A percentile compares a stretch with the other conserved stretches of the same genome.
Conservation (phyloP, 78 protist species). For the Polysphondylium violaceum region DNA sequence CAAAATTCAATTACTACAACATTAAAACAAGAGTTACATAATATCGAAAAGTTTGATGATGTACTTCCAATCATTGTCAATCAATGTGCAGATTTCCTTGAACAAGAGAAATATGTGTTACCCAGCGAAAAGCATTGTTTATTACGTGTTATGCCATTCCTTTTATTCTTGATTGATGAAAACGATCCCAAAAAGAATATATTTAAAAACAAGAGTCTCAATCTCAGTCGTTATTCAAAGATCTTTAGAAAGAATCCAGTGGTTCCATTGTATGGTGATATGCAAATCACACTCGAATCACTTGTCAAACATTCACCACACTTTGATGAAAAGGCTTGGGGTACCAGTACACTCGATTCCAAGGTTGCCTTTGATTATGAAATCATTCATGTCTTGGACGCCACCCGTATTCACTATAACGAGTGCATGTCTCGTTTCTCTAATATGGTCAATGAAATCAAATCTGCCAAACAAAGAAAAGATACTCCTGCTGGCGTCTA, state of each 20-base stretch:
- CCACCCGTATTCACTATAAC: constrained; percentile 32
- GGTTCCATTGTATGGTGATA: constrained; percentile 92
- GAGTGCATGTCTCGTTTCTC: constrained; percentile 67
- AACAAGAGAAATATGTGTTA: constrained; percentile 52
- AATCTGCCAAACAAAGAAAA: constrained; percentile 6
- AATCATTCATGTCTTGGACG: constrained; percentile 27
- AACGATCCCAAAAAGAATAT: constrained; percentile 50
- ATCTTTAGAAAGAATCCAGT: constrained; percentile 80
- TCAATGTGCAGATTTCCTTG: constrained; percentile 52
- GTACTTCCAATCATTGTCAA: constrained; percentile 50
- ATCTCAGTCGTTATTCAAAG: constrained; percentile 58
- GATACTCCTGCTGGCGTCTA: constrained; percentile 39
- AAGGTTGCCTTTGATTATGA: constrained; percentile 66
- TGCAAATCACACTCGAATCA: constrained; percentile 73
- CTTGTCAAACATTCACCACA: constrained; percentile 79
- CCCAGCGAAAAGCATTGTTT: constrained; percentile 87
- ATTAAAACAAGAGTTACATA: constrained; percentile 58
- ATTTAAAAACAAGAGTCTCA: constrained; percentile 72
- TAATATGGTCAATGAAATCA: constrained; percentile 53
- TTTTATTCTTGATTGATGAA: constrained; percentile 73
- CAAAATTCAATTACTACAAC: constrained; percentile 74
- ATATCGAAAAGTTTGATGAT: constrained; percentile 68
- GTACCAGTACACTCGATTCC: constrained; percentile 17
- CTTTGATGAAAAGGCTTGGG: constrained; percentile 78
- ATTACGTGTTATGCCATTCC: constrained; percentile 83